A percentile compares a stretch with the other conserved stretches of the same genome.
Conservation (phyloP, 1,284 basidiomycete genomes). For the Boletus sp. region DNA sequence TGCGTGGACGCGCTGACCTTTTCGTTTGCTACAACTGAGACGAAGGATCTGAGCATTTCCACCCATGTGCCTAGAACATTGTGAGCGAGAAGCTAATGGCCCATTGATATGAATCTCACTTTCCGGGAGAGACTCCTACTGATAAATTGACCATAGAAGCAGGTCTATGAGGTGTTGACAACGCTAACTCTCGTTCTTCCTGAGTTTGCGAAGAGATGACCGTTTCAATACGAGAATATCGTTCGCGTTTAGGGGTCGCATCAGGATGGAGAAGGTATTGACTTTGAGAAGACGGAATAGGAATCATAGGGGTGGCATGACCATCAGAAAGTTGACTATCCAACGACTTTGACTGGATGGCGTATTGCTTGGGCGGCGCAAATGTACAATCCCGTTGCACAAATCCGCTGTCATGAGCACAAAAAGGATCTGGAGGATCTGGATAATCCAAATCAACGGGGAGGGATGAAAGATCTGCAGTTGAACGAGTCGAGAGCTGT, state of each 20-base stretch:
- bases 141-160: background rate
- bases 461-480: background rate
- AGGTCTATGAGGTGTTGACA: slow-evolving; percentile 7
- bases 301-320: slow-evolving; percentile 7
- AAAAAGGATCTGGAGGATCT: slow-evolving; percentile 11
- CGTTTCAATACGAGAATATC: slow-evolving; percentile 12
- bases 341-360: background rate
- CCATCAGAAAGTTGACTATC: slow-evolving; percentile 4
- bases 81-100: slow-evolving; percentile 8
- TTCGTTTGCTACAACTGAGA: background rate
- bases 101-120: slow-evolving; percentile 14
- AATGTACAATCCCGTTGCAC: background rate
- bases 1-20: background rate
- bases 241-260: slow-evolving; percentile 31
- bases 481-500: background rate
- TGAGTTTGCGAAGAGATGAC: slow-evolving; percentile 32
- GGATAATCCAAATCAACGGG: background rate
- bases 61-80: background rate
- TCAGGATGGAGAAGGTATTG: slow-evolving; percentile 32
- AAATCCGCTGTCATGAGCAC: background rate
- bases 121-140: slow-evolving; percentile 5
- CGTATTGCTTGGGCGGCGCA: background rate
- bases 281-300: slow-evolving; percentile 31
- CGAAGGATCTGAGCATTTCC: slow-evolving; percentile 1
- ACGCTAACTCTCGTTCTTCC: slow-evolving; percentile 27